Percentiles rank a stretch among this genome's conserved stretches.
Evolutionary conservation across 805 yeast species (phyloP).

Genomic region (Monosporozyma aerobia): DNA sequence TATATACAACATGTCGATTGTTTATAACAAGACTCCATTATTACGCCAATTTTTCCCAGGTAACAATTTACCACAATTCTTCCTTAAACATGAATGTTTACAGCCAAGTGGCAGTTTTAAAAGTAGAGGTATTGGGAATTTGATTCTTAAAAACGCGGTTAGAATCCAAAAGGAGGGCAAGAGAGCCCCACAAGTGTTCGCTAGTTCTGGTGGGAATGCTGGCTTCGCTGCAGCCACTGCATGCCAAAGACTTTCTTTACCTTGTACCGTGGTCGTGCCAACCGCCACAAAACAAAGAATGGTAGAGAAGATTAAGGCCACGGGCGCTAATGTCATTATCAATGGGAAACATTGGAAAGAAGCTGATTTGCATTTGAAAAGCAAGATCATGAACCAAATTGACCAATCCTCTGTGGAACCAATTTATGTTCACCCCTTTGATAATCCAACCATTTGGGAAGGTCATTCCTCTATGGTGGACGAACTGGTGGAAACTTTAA

Average conservation of each 20-base stretch:
- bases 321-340: conserved; percentile 43
- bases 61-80: conserved; percentile 25
- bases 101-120: conserved; percentile 55
- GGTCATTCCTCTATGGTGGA: conserved; percentile 44
- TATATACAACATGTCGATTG: conserved; percentile 12
- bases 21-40: conserved; percentile 19
- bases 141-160: conserved; percentile 31
- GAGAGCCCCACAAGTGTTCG: conserved; percentile 34
- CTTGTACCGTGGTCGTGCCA: conserved; percentile 54
- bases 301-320: conserved; percentile 28
- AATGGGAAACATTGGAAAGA: conserved; percentile 41
- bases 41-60: conserved; percentile 14
- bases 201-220: conserved; percentile 44
- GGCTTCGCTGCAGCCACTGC: conserved; percentile 44
- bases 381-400: conserved; percentile 20
- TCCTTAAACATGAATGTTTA: conserved; percentile 41
- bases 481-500: conserved; percentile 31
- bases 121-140: conserved; percentile 45
- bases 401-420: conserved; percentile 22
- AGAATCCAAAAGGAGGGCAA: conserved; percentile 21
- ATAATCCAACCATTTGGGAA: conserved; percentile 43
- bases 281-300: conserved; percentile 38
- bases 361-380: conserved; percentile 39
- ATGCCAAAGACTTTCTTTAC: conserved; percentile 31
- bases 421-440: conserved; percentile 49